Base-by-base conservation (phyloP, 805 yeast species). In the Myxozyma mucilagina region DNA sequence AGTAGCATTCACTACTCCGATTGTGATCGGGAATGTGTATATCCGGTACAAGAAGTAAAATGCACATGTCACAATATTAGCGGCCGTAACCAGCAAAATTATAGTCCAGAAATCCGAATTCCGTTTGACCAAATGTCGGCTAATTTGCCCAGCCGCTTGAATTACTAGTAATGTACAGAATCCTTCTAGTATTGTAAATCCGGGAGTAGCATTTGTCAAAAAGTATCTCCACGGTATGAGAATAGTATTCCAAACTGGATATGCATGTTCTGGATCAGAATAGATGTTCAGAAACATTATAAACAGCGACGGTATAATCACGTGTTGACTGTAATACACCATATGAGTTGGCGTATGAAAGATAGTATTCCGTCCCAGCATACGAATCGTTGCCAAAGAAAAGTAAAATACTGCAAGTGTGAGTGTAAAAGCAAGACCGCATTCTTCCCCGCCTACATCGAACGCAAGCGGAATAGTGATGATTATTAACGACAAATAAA, bases 381-480 rank as follows among this genome's bases (percentile, higher is more conserved):
- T 78, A 60, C 96, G 80, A 35, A 90, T 69, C 1, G 96, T 85
- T 8, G 97, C 89, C 57, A 90, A 76, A 5, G 82, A 72, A 63
- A 89, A 86, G 74, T 91, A 92, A 56, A 87, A 74, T 47, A 82
- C 77, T 57, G 89, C 82, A 51, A 93, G 79, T 6, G 96, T 86
- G 36, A 85, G 80, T 0, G 93, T 85, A 73, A 85, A 94, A 18
- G 96, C 84, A 45, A 94, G 77, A 0, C 99, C 99, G 74, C 98
- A 93, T 58, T 84, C 80, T 18, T 86, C 81, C 1, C 98, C 97
- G 9, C 98, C 98, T 42, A 90, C 87, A 70, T 93, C 97, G 74
- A 94, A 94, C 29, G 97, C 88, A 63, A 94, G 80, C 4, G 98
- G 98, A 6, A 94, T 87, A 1, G 97, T 87, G 35, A 92, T 78